Percentiles rank a stretch among this genome's conserved stretches.
These are phyloP conservation scores for Emiliania huxleyi DNA, from an alignment of 78 protist species.

Conservation along the genomic window DNA sequence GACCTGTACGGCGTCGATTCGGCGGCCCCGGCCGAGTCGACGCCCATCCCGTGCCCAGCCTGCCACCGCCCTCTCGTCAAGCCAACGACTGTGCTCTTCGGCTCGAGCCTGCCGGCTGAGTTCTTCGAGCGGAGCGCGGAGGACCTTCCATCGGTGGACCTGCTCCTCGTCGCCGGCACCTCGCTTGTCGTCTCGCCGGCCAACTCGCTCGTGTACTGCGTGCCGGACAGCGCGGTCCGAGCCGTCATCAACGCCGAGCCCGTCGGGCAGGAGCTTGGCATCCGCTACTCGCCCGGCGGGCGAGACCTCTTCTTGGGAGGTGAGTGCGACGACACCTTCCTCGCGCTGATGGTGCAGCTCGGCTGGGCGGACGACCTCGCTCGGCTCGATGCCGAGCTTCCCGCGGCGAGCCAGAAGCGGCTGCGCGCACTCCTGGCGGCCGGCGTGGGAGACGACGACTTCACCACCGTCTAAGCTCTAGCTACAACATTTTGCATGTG, in stretches of 20 bases:
- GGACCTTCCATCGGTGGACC: not conserved
- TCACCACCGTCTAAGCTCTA: too few relatives aligned
- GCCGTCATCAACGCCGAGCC: not conserved
- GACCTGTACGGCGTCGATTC: not conserved
- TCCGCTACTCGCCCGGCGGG: not conserved
- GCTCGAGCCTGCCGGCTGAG: not conserved
- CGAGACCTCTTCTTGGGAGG: not conserved
- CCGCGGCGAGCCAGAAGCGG: too few relatives aligned
- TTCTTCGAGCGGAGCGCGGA: not conserved
- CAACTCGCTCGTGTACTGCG: not conserved
- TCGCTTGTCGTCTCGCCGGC: conserved; percentile 27
- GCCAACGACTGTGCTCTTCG: not conserved
- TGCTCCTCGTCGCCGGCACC: not conserved
- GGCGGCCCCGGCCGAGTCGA: not conserved
- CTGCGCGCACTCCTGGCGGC: too few relatives aligned
- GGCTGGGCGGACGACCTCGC: not conserved
- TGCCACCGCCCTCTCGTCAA: not conserved
- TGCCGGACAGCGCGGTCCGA: not conserved
- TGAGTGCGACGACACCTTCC: not conserved
- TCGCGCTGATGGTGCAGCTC: not conserved
- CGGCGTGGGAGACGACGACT: too few relatives aligned
- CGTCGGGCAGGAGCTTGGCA: not conserved
- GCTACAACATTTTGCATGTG: too few relatives aligned
- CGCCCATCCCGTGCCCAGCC: not conserved
- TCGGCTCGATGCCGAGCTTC: too few relatives aligned